These are phyloP conservation scores for Pseudozyma sp. DNA, from an alignment of 1,284 basidiomycete genomes.

Conservation along the genomic window DNA sequence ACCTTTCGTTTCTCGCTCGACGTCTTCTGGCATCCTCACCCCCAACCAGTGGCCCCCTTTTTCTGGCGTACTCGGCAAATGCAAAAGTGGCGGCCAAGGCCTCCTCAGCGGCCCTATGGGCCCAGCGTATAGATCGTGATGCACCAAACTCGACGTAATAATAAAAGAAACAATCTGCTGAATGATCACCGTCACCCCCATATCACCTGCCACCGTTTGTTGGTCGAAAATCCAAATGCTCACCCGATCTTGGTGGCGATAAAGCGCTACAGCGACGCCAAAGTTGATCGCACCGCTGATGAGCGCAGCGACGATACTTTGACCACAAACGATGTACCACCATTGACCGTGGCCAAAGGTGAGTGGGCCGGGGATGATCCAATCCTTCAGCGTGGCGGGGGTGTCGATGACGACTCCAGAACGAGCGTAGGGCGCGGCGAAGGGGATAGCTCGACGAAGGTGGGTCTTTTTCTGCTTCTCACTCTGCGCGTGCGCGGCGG, in stretches of 20 bases:
- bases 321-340: conserved; percentile 44
- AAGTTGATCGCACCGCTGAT: conserved; percentile 65
- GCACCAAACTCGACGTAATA: conserved; percentile 59
- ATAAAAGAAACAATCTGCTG: conserved; percentile 64
- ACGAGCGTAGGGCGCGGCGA: conserved; percentile 44
- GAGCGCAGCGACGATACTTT: conserved; percentile 38
- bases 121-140: conserved; percentile 57
- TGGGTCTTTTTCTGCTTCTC: conserved; percentile 6
- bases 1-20: conserved; percentile 25
- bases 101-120: conserved; percentile 46
- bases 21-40: conserved; percentile 35
- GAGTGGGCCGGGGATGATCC: conserved; percentile 41
- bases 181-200: conserved; percentile 66
- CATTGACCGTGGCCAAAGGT: conserved; percentile 44
- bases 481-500: too few species aligned
- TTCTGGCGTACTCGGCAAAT: conserved; percentile 50
- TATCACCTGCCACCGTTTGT: conserved; percentile 64
- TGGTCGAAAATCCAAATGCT: conserved; percentile 58
- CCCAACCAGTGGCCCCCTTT: conserved; percentile 55
- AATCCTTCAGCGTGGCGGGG: conserved; percentile 36
- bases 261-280: conserved; percentile 60
- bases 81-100: conserved; percentile 64
- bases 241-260: conserved; percentile 41
- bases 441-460: conserved; percentile 29
- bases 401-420: conserved; percentile 48